Percentiles rank a stretch among this genome's conserved stretches.
These are phyloP conservation scores for Lojkania enalia DNA, from an alignment of 2,329 filamentous ascomycete species.

Conservation along the genomic window DNA sequence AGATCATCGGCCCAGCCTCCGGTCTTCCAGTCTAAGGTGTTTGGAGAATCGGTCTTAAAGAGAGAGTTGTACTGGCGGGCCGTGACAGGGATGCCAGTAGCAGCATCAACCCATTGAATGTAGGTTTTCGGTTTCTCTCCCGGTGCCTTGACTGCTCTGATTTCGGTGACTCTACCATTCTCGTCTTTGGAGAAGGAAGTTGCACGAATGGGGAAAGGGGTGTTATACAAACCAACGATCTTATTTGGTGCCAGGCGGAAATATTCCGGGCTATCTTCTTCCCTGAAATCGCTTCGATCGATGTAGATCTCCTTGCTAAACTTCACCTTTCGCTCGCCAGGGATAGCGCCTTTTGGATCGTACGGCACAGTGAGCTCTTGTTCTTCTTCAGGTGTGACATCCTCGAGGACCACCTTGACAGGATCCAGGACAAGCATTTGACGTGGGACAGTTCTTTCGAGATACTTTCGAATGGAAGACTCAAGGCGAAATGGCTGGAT, in stretches of 20 bases:
- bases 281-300: slow-evolving; percentile 76
- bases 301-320: slow-evolving; percentile 84
- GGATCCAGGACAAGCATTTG: slow-evolving; percentile 90
- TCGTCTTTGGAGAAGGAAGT: slow-evolving; percentile 69
- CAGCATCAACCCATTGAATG: slow-evolving; percentile 86
- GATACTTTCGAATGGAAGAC: slow-evolving; percentile 78
- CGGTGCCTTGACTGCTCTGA: slow-evolving; percentile 69
- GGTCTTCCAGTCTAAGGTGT: slow-evolving; percentile 65
- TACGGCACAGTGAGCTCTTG: slow-evolving; percentile 74
- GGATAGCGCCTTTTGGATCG: slow-evolving; percentile 70
- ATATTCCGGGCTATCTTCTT: slow-evolving; percentile 71
- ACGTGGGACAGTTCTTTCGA: slow-evolving; percentile 84
- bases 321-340: slow-evolving; percentile 60
- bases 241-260: slow-evolving; percentile 78
- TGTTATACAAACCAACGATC: slow-evolving; percentile 72
- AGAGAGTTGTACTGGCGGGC: slow-evolving; percentile 79
- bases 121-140: slow-evolving; percentile 70
- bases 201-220: slow-evolving; percentile 70
- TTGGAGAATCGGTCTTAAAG: slow-evolving; percentile 85
- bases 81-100: slow-evolving; percentile 62
- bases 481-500: slow-evolving; percentile 86
- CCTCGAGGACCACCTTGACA: slow-evolving; percentile 78
- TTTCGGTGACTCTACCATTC: slow-evolving; percentile 66
- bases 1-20: slow-evolving; percentile 84
- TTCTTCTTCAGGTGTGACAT: slow-evolving; percentile 68